Conservation (phyloP, 768 basidiomycete species). For the Gloeopeniophorella convolvens region DNA sequence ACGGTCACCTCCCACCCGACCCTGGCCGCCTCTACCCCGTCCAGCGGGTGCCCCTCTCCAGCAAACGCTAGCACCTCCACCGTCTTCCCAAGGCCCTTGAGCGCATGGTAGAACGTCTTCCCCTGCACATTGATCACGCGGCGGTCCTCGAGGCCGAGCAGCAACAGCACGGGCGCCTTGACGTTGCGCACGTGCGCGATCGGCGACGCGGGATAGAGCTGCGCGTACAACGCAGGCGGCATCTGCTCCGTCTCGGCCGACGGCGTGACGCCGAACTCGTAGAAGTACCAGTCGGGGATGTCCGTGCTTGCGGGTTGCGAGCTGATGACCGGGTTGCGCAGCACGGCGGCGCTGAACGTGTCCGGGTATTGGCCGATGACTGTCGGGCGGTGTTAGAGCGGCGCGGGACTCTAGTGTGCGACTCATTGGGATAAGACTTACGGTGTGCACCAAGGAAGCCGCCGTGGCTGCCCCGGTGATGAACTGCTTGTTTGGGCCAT, state of each 20-base stretch:
- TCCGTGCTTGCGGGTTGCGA: slow-evolving; percentile 26
- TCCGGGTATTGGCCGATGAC: slow-evolving; percentile 28
- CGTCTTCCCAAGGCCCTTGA: slow-evolving; percentile 23
- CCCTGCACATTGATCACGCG: slow-evolving; percentile 30
- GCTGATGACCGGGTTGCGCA: slow-evolving; percentile 31
- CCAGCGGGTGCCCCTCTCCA: slow-evolving; percentile 29
- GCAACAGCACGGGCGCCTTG: slow-evolving; percentile 27
- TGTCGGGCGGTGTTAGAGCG: too few relatives aligned
- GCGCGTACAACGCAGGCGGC: slow-evolving; percentile 20
- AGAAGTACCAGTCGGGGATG: slow-evolving; percentile 33
- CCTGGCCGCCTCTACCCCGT: slow-evolving; percentile 22
- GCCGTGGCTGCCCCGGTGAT: slow-evolving; percentile 29
- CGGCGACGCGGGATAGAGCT: slow-evolving; percentile 23
- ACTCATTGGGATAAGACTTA: too few relatives aligned
- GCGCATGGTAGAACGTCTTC: slow-evolving; percentile 28
- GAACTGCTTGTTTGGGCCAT: slow-evolving; percentile 23
- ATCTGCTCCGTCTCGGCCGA: slow-evolving; percentile 13
- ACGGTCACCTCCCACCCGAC: slow-evolving; percentile 18
- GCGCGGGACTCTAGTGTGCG: too few relatives aligned
- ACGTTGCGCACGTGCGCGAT: slow-evolving; percentile 25
- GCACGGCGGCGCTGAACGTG: slow-evolving; percentile 26
- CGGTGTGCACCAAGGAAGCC: slow-evolving; percentile 26
- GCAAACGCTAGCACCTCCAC: slow-evolving; percentile 28
- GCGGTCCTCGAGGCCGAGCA: slow-evolving; percentile 28
- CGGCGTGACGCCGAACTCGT: slow-evolving; percentile 23